Evolutionary conservation across 2,329 filamentous ascomycete species (phyloP).

Genomic region (Xylariaceae sp.): DNA sequence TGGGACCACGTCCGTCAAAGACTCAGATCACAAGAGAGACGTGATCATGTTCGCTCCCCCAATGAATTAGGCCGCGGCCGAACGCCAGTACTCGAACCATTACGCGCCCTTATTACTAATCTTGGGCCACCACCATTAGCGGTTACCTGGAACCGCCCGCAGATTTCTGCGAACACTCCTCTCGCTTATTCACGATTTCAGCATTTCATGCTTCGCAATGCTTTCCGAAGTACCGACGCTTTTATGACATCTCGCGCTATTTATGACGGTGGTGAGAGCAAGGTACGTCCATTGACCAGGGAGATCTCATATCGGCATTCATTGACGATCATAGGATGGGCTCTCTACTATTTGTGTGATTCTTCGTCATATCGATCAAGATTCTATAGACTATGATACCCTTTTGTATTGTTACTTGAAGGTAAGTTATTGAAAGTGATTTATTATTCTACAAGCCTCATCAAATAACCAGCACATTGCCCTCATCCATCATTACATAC

Average conservation of each 20-base stretch:
- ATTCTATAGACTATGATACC: slow-evolving; percentile 67
- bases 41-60: slow-evolving; percentile 58
- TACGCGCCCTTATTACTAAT: slow-evolving; percentile 65
- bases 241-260: slow-evolving; percentile 66
- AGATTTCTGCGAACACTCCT: slow-evolving; percentile 65
- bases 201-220: slow-evolving; percentile 73
- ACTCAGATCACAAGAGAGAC: slow-evolving; percentile 61
- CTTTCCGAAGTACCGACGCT: slow-evolving; percentile 66
- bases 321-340: slow-evolving; percentile 53
- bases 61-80: slow-evolving; percentile 54
- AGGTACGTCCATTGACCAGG: slow-evolving; percentile 45
- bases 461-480: neutral
- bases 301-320: neutral
- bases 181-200: slow-evolving; percentile 70
- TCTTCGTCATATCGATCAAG: slow-evolving; percentile 66
- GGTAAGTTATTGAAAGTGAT: slow-evolving; percentile 40
- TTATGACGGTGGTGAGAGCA: slow-evolving; percentile 72
- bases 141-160: slow-evolving; percentile 70
- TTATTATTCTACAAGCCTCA: neutral
- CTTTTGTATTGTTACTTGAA: slow-evolving; percentile 70
- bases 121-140: slow-evolving; percentile 69
- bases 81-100: slow-evolving; percentile 61
- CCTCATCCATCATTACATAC: too few species aligned
- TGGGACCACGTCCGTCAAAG: slow-evolving; percentile 71
- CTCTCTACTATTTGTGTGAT: slow-evolving; percentile 71